Conservation (phyloP, 345 rosid species). For the Geranium rotundifolium region DNA sequence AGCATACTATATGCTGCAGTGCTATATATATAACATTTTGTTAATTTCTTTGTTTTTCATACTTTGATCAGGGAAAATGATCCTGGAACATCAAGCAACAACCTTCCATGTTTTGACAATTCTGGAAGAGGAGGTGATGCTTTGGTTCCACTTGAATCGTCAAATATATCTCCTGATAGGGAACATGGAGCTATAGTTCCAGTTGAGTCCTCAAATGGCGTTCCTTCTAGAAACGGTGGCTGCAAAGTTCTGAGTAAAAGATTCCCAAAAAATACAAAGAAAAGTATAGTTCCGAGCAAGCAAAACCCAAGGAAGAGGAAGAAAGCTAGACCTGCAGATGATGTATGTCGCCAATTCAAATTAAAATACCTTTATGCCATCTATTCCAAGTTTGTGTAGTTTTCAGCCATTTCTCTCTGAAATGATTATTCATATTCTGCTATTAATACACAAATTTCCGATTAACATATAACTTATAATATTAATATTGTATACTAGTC, state of each 20-base stretch:
- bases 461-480: not conserved
- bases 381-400: not conserved
- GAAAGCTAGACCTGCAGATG: conserved; percentile 8
- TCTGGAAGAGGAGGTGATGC: conserved; percentile 11
- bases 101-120: conserved; percentile 6
- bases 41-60: not conserved
- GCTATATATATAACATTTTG: not conserved
- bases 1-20: not conserved
- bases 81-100: conserved; percentile 1
- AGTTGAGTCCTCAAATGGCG: conserved; percentile 6
- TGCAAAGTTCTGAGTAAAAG: conserved; percentile 2
- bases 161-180: conserved; percentile 3
- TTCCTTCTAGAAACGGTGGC: conserved; percentile 4
- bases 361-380: not conserved
- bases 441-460: not conserved
- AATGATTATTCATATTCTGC: not conserved
- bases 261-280: conserved; percentile 9
- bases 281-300: conserved; percentile 4
- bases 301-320: conserved; percentile 11
- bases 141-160: conserved; percentile 12
- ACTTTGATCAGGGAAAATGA: not conserved
- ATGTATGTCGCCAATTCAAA: conserved; percentile 13
- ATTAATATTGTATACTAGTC: not conserved
- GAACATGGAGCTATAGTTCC: conserved; percentile 15
- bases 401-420: not conserved